Evolutionary conservation across 1,284 basidiomycete genomes (phyloP), one percentile per base, ranked within the genome.

Genomic region (Trametes pubescens): DNA sequence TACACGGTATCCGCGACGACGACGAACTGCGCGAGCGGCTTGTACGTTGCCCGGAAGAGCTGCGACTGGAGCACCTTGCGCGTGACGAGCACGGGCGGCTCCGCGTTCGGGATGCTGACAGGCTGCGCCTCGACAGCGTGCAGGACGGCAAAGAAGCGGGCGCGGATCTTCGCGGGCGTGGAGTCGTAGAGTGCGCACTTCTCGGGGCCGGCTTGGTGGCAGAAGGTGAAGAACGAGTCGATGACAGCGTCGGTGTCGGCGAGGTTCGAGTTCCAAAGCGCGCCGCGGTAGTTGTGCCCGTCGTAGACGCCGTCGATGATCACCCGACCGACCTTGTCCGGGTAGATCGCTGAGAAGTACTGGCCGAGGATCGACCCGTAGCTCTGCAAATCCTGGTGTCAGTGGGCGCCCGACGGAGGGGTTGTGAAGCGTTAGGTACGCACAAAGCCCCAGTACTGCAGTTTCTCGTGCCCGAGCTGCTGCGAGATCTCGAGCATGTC

Each of bases 401-500:
- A 32, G 40, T 37, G 21, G 14, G 13, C 1, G 11, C 56, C 16
- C 10, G 1, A 10, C 5, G 9, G n/a, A 10, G 37, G 26, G 10
- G 4, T 26, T 18, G 8, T 13, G 5, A 37, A 37, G 11, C 14
- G 14, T 21, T 14, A n/a, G 2, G 14, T 2, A 74, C 80, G 65
- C 66, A 85, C 80, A 80, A 84, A 80, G 22, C 84, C 84, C 82
- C 83, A 86, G 66, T 85, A 86, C 57, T 79, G 78, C 21, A 86
- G 64, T 66, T 83, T 83, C 18, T 81, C 76, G 58, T 72, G 70
- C 2, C 82, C 83, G 66, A 81, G 78, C 3, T 80, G 81, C 57
- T 79, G 67, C 0, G 77, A 74, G 58, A 86, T 85, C 22, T 75
- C 70, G 51, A 85, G 69, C 84, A 86, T 85, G 67, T 86, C 84